Conservation (phyloP, 2,329 filamentous ascomycete genomes). For the Thyridium curvatum region DNA sequence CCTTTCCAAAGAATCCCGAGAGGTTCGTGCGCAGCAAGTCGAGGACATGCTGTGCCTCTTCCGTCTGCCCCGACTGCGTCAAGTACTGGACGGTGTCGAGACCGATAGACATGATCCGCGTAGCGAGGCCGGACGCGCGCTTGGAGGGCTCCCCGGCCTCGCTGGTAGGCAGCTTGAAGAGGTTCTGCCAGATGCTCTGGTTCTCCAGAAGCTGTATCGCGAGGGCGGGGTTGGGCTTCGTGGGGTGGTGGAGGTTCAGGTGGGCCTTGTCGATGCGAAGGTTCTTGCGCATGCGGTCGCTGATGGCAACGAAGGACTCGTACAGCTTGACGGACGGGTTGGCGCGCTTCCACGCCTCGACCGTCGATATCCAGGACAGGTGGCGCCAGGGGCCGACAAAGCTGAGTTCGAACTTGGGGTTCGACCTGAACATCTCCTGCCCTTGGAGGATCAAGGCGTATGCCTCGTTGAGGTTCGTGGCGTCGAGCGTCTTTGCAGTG, state of each 20-base stretch:
- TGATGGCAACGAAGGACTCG: conserved; percentile 44
- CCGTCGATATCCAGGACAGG: conserved; percentile 46
- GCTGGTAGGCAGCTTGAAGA: conserved; percentile 3
- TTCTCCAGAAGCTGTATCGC: conserved; percentile 39
- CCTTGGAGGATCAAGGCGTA: conserved; percentile 42
- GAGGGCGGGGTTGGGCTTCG: conserved; percentile 36
- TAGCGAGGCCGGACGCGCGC: conserved; percentile 15
- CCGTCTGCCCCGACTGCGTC: conserved; percentile 28
- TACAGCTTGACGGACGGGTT: conserved; percentile 42
- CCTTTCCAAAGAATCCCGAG: conserved; percentile 1
- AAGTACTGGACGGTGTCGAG: conserved; percentile 41
- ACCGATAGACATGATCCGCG: conserved; percentile 28
- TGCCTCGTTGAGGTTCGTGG: conserved; percentile 40
- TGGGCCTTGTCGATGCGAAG: conserved; percentile 43
- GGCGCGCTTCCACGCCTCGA: conserved; percentile 37
- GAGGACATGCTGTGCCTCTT: conserved; percentile 33
- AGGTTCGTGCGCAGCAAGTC: conserved; percentile 26
- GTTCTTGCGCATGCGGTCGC: conserved; percentile 25
- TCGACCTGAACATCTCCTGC: conserved; percentile 32
- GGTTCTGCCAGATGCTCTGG: conserved; percentile 5
- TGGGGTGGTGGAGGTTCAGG: conserved; percentile 48
- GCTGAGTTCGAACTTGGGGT: conserved; percentile 24
- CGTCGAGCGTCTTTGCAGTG: conserved; percentile 23
- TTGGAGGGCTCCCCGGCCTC: conserved; percentile 10
- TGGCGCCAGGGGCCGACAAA: conserved; percentile 37